Base-by-base conservation (phyloP, 495 filamentous ascomycete species). In the Trichoderma erinaceum region DNA sequence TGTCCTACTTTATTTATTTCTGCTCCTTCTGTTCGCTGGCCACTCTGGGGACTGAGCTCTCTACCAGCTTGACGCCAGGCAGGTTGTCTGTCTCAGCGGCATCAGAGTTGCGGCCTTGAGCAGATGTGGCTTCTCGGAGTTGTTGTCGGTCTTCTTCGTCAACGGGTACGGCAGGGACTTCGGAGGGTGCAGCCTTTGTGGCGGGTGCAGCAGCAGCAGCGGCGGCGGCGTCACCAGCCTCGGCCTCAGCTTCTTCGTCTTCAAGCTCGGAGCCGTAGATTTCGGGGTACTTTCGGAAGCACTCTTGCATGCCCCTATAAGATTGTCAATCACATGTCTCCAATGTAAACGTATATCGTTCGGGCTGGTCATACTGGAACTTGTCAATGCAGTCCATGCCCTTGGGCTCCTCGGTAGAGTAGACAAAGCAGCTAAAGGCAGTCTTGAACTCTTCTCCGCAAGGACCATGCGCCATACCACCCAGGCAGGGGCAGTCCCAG, bases 401-500 rank as follows among this genome's bases (percentile, higher is more conserved):
- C 85, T 99, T 99, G n/a, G 93, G 92, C 70, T 99, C 95, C 73
- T 97, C 93, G 29, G 86, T 87, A 5, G 91, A 95, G 81, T 88
- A 96, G 8, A 99, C 91, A 75, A 99, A 99, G 83, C 95, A 99
- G 86, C 92, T 96, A 73, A 99, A 99, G 0, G 95, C 95, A 5
- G 86, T 88, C 80, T 87, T 90, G 84, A 99, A 99, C 73, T 97
- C 86, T 78, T 94, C 92, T 41, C 96, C 95, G 77, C 94, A 99
- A 44, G 96, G 96, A 0, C 95, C 95, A 78, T 97, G 83, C 11
- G 95, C 95, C 95, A 99, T 99, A 35, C 95, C 95, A 64, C 95
- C 95, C 29, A 99, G 81, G 75, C 95, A 99, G 23, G 96, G 95
- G 78, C 95, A 99, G 75, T 97, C 95, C 96, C 96, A 99, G 83